These are phyloP conservation scores for Pleurotus giganteus DNA, from an alignment of 768 basidiomycete genomes.

Conservation along the genomic window DNA sequence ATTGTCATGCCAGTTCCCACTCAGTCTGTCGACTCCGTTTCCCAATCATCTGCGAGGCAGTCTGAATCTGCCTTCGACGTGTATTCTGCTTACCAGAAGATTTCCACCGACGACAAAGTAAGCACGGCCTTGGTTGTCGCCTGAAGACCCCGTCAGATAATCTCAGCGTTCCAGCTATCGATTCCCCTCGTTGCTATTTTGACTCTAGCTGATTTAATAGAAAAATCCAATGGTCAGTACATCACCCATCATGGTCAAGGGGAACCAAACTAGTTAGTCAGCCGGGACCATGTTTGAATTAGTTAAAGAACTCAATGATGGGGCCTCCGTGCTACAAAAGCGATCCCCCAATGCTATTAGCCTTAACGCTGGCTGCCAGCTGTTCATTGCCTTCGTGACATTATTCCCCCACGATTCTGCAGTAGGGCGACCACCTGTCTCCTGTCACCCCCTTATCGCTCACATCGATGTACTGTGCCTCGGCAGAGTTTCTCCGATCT, in stretches of 20 bases:
- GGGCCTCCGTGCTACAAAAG: slow-evolving; percentile 59
- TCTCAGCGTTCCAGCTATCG: slow-evolving; percentile 50
- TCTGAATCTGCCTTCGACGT: slow-evolving; percentile 32
- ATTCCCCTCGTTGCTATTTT: slow-evolving; percentile 87
- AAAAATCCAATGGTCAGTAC: slow-evolving; percentile 68
- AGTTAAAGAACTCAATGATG: slow-evolving; percentile 77
- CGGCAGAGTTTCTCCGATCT: slow-evolving; percentile 77
- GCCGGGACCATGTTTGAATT: slow-evolving; percentile 95
- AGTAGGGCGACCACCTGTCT: slow-evolving; percentile 42
- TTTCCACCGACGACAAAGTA: slow-evolving; percentile 68
- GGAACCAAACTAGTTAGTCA: slow-evolving; percentile 25
- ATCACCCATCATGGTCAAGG: slow-evolving; percentile 6
- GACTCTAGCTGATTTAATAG: slow-evolving; percentile 78
- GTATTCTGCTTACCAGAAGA: slow-evolving; percentile 51
- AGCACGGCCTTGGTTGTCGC: slow-evolving; percentile 16
- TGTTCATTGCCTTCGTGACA: slow-evolving; percentile 89
- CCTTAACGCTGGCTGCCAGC: slow-evolving; percentile 84
- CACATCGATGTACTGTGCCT: slow-evolving; percentile 12
- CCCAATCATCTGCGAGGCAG: not conserved
- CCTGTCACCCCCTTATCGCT: slow-evolving; percentile 13
- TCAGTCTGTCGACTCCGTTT: not conserved
- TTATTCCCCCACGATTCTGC: slow-evolving; percentile 78
- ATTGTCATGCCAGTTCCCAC: not conserved
- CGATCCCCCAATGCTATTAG: slow-evolving; percentile 78
- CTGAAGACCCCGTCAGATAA: not conserved